A percentile compares a stretch with the other conserved stretches of the same genome.
Conservation (phyloP, 768 basidiomycete species). For the Phanerodontia chrysosporium region DNA sequence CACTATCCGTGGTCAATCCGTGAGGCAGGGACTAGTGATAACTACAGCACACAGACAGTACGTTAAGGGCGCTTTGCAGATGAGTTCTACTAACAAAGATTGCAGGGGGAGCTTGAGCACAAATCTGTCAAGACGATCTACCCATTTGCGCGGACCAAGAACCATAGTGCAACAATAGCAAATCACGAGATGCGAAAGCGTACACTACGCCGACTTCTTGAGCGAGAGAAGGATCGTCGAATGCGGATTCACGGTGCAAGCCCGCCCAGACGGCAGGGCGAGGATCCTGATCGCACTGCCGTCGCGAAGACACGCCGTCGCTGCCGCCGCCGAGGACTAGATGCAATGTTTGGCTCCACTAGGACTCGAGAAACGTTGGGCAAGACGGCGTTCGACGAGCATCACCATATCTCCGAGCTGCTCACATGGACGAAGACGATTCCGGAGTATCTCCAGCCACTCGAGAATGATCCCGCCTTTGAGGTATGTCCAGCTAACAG, state of each 20-base stretch:
- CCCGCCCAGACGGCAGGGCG: no score
- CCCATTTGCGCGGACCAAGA: constrained; percentile 30
- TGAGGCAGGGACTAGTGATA: constrained; percentile 20
- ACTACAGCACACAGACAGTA: constrained; percentile 24
- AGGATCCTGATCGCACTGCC: no score
- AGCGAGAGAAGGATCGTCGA: neutral
- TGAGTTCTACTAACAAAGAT: no score
- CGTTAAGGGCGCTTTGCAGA: constrained; percentile 5
- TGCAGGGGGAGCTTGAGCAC: constrained; percentile 40
- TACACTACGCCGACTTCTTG: constrained; percentile 17
- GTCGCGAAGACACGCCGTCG: no score
- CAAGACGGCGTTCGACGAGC: constrained; percentile 25
- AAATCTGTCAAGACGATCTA: constrained; percentile 34
- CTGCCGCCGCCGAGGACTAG: neutral
- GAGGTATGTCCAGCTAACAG: constrained; percentile 12
- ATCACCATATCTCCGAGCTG: constrained; percentile 20
- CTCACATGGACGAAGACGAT: neutral
- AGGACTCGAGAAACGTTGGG: neutral
- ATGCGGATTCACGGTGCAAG: neutral
- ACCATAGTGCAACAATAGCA: constrained; percentile 27
- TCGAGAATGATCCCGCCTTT: constrained; percentile 10
- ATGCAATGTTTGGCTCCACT: neutral
- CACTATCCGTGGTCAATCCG: constrained; percentile 16
- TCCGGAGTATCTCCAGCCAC: constrained; percentile 8
- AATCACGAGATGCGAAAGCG: constrained; percentile 16